Evolutionary conservation across 495 filamentous ascomycete species (phyloP).

Genomic region (Annulohypoxylon stygium): DNA sequence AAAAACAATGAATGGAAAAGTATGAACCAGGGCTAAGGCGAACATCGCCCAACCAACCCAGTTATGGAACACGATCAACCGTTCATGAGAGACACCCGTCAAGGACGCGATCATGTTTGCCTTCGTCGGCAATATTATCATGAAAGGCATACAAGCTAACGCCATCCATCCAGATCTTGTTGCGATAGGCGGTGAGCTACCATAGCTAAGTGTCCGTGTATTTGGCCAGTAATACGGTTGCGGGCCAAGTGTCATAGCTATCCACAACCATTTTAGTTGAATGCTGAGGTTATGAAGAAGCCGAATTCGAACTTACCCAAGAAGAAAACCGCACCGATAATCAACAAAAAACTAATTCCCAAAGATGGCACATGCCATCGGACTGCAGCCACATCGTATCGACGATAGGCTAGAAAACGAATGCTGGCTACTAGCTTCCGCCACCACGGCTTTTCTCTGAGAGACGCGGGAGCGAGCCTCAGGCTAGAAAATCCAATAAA

Average conservation of each 20-base stretch:
- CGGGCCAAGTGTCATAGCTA: constrained; percentile 64
- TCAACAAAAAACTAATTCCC: constrained; percentile 58
- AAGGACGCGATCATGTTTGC: constrained; percentile 63
- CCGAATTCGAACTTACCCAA: constrained; percentile 50
- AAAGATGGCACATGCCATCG: constrained; percentile 61
- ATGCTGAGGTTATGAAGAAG: background rate
- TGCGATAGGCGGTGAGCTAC: constrained; percentile 64
- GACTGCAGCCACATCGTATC: constrained; percentile 51
- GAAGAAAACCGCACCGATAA: constrained; percentile 62
- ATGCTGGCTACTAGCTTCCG: constrained; percentile 27
- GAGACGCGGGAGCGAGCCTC: constrained; percentile 36
- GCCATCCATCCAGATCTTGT: constrained; percentile 67
- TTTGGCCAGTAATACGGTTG: constrained; percentile 71
- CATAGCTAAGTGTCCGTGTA: constrained; percentile 57
- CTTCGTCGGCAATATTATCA: constrained; percentile 56
- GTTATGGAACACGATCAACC: constrained; percentile 67
- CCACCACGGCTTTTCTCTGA: constrained; percentile 31
- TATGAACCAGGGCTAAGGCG: constrained; percentile 66
- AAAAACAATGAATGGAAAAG: constrained; percentile 70
- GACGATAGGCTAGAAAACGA: constrained; percentile 57
- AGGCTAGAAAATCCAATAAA: constrained; percentile 52
- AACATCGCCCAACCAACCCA: constrained; percentile 69
- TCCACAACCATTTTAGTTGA: constrained; percentile 11
- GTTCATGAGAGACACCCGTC: constrained; percentile 69
- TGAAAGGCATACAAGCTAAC: constrained; percentile 64